Evolutionary conservation across 352 stramenopile species (phyloP).

Genomic region (Globisporangium recalcitrans): DNA sequence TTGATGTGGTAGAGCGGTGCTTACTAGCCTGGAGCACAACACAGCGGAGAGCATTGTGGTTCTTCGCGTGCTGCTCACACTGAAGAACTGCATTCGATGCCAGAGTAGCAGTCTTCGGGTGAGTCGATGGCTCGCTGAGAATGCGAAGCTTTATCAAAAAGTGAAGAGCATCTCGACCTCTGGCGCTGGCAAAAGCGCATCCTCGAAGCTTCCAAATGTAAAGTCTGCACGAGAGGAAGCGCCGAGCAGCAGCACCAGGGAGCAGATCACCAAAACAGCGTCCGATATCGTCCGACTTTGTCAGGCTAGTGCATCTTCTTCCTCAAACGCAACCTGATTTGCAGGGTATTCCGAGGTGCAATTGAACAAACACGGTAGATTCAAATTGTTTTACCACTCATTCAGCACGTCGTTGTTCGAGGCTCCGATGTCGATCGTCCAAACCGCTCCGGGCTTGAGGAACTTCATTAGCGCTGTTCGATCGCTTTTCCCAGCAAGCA

Average conservation of each 20-base stretch:
- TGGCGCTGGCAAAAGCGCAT: background rate
- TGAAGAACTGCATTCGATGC: conserved; percentile 58
- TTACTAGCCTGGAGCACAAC: conserved; percentile 22
- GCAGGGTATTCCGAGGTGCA: background rate
- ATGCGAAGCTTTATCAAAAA: conserved; percentile 19
- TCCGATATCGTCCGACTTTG: conserved; percentile 34
- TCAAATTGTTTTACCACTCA: conserved; percentile 33
- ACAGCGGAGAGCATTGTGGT: conserved; percentile 24
- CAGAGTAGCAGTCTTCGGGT: conserved; percentile 25
- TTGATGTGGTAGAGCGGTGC: conserved; percentile 19
- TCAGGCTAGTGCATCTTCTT: background rate
- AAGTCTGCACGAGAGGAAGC: conserved; percentile 6
- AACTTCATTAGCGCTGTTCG: conserved; percentile 67
- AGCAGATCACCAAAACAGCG: conserved; percentile 49
- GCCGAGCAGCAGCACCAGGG: conserved; percentile 12
- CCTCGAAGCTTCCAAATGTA: background rate
- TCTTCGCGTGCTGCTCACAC: conserved; percentile 44
- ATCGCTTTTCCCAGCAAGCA: conserved; percentile 58
- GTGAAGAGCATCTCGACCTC: conserved; percentile 19
- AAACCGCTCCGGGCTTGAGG: conserved; percentile 69
- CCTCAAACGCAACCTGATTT: background rate
- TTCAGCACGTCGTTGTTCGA: conserved; percentile 62
- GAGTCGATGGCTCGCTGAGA: conserved; percentile 27
- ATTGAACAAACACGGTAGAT: background rate
- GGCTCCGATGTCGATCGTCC: conserved; percentile 79